A percentile compares a stretch with the other conserved stretches of the same genome.
Conservation (phyloP, 2,329 filamentous ascomycete species). For the Xylariaceae sp. region DNA sequence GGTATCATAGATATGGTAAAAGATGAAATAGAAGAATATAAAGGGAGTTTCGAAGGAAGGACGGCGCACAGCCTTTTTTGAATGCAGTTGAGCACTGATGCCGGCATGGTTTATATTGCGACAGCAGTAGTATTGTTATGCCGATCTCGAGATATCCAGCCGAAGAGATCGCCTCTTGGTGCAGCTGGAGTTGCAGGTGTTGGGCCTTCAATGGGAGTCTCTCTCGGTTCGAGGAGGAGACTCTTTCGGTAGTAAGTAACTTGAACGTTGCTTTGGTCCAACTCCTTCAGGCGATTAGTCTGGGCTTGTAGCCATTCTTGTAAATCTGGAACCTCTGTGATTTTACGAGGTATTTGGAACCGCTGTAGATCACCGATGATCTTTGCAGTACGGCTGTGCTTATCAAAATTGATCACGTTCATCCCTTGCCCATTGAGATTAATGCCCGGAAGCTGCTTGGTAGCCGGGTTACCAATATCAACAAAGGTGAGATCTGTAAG, state of each 20-base stretch:
- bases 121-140: conserved; percentile 24
- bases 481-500: conserved; percentile 94
- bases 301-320: conserved; percentile 89
- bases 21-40: conserved; percentile 16
- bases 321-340: conserved; percentile 77
- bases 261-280: conserved; percentile 51
- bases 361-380: conserved; percentile 94
- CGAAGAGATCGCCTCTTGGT: conserved; percentile 41
- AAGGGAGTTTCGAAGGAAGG: conserved; percentile 11
- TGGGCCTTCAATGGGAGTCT: conserved; percentile 38
- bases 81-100: not conserved
- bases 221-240: conserved; percentile 72
- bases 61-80: not conserved
- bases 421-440: conserved; percentile 57
- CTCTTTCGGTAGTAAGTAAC: conserved; percentile 73
- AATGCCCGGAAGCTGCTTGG: conserved; percentile 62
- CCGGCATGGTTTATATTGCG: conserved; percentile 19
- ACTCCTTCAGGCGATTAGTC: conserved; percentile 66
- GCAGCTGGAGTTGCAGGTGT: conserved; percentile 23
- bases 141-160: conserved; percentile 48
- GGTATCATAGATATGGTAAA: conserved; percentile 31
- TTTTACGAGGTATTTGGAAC: conserved; percentile 88
- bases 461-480: conserved; percentile 86
- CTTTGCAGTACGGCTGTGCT: conserved; percentile 88
- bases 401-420: conserved; percentile 94